These are phyloP conservation scores for Przewalskia tangutica DNA, from an alignment of 257 asterid genomes.

Conservation along the genomic window DNA sequence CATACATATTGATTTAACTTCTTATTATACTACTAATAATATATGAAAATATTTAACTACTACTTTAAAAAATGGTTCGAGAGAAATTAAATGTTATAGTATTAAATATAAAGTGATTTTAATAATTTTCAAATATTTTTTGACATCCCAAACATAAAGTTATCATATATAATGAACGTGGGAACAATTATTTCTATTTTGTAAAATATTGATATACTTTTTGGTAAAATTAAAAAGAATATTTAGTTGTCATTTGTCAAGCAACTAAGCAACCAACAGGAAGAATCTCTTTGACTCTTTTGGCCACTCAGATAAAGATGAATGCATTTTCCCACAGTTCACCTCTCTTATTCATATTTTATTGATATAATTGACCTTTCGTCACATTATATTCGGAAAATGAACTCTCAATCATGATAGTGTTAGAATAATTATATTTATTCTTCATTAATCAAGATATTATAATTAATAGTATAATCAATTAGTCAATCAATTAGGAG, in stretches of 20 bases:
- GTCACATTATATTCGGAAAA: neutral
- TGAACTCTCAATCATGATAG: neutral
- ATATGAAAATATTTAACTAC: neutral
- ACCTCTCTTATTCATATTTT: conserved; percentile 13
- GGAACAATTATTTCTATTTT: neutral
- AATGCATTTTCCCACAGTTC: neutral
- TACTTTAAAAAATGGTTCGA: too few relatives aligned
- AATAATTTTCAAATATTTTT: neutral
- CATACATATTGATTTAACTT: neutral
- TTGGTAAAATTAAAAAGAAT: neutral
- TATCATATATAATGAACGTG: neutral
- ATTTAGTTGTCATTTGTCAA: neutral
- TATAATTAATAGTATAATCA: too few relatives aligned
- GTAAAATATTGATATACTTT: neutral
- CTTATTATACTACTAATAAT: neutral
- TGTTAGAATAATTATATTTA: too few relatives aligned
- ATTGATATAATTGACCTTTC: neutral
- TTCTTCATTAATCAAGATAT: too few relatives aligned
- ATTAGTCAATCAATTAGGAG: too few relatives aligned
- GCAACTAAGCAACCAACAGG: conserved; percentile 3
- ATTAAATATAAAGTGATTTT: neutral
- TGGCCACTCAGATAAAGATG: conserved; percentile 12
- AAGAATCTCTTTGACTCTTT: conserved; percentile 24
- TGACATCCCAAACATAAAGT: neutral
- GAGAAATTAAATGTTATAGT: neutral